Percentiles rank a stretch among this genome's conserved stretches.
phyloP scores from a whole-genome alignment of 805 yeast species.

The Zygoascus ofunaensis region DNA sequence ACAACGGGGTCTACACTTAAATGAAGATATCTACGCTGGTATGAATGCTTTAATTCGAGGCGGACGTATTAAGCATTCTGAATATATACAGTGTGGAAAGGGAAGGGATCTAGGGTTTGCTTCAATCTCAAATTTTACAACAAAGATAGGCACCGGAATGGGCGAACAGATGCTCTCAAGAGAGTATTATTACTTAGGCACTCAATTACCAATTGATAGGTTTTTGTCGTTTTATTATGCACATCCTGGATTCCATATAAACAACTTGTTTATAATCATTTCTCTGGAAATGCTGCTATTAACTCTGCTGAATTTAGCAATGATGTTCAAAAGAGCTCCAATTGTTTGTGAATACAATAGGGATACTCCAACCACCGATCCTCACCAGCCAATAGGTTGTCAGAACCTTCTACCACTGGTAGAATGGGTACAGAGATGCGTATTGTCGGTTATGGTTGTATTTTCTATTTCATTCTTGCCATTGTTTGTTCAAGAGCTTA shows the following conservation, averaged over 20 bases:
- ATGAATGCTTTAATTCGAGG: conserved; percentile 72
- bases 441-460: conserved; percentile 64
- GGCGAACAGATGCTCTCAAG: conserved; percentile 80
- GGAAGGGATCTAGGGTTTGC: conserved; percentile 82
- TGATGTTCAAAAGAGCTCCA: conserved; percentile 48
- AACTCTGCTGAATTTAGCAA: conserved; percentile 51
- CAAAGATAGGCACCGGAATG: conserved; percentile 86
- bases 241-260: conserved; percentile 79
- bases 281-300: conserved; percentile 57
- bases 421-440: conserved; percentile 65
- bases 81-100: conserved; percentile 77
- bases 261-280: conserved; percentile 62
- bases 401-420: conserved; percentile 60
- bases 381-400: conserved; percentile 60
- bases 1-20: conserved; percentile 71
- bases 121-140: conserved; percentile 70
- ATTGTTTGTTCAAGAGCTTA: conserved; percentile 63
- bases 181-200: conserved; percentile 70
- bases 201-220: conserved; percentile 68
- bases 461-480: conserved; percentile 70
- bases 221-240: conserved; percentile 76
- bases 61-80: conserved; percentile 77
- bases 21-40: conserved; percentile 82
- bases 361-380: conserved; percentile 51
- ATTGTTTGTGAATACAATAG: conserved; percentile 53